These are phyloP conservation scores for Helenozyma baotianmanensis DNA, from an alignment of 805 yeast genomes.

Conservation along the genomic window DNA sequence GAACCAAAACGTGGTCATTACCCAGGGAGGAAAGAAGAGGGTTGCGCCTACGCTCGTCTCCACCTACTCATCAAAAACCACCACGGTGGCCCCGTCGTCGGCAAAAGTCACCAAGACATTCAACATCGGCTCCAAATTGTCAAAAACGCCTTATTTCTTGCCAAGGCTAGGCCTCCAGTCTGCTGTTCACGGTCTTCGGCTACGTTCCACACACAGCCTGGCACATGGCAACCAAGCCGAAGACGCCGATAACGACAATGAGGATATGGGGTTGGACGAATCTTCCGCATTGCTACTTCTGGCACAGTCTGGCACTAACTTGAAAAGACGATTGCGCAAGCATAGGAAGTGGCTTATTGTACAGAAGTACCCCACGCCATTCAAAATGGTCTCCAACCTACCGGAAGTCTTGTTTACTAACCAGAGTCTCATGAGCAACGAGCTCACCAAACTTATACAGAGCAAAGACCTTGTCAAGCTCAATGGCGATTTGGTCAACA, in stretches of 20 bases:
- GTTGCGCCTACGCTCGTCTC: conserved; percentile 69
- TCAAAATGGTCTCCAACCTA: conserved; percentile 30
- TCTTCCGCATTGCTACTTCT: conserved; percentile 8
- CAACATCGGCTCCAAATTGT: conserved; percentile 28
- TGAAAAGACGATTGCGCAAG: conserved; percentile 30
- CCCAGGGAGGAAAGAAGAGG: conserved; percentile 73
- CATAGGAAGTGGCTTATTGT: conserved; percentile 27
- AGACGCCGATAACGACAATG: conserved; percentile 43
- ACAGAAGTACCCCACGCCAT: conserved; percentile 31
- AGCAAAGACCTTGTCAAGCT: conserved; percentile 16
- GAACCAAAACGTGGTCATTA: conserved; percentile 50
- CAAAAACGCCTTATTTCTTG: conserved; percentile 44
- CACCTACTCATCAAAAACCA: conserved; percentile 26
- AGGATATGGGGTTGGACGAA: conserved; percentile 41
- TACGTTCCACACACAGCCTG: conserved; percentile 4
- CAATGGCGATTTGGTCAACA: conserved; percentile 21
- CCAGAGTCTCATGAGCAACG: conserved; percentile 26
- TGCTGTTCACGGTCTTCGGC: conserved; percentile 48
- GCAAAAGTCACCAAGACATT: conserved; percentile 17
- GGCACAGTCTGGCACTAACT: conserved; percentile 26
- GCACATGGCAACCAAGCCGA: conserved; percentile 12
- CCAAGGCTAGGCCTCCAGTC: conserved; percentile 67
- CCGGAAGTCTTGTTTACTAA: conserved; percentile 35
- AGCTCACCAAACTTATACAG: conserved; percentile 25
- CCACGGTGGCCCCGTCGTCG: conserved; percentile 10